Base-by-base conservation (phyloP, 441 rosid species). In the Euphorbia celastroides region DNA sequence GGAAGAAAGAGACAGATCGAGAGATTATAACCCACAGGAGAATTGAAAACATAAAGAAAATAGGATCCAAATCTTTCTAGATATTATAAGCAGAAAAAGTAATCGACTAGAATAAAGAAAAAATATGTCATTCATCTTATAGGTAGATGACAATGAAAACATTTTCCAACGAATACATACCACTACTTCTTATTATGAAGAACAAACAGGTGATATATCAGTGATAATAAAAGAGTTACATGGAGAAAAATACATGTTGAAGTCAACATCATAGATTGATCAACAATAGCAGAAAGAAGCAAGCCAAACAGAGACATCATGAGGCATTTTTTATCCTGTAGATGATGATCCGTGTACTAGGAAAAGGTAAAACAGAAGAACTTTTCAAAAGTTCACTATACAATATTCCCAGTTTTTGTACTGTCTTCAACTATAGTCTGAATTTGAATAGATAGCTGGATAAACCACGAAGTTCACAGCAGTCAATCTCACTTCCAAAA, bases 101-200 rank as follows among this genome's bases (percentile, higher is more conserved):
- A 8, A 7, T 7, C 42, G 55, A 11, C 55, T 28, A 55, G 20
- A 19, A 41, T 52, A 7, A 38, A 36, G 46, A 55, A 60, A 51
- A 36, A 5, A 26, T 7, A 61, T 27, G 17, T 50, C 34, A 34
- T 12, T 54, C 31, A 0, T 57, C 32, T 13, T 16, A 32, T 8
- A 56, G 20, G 23, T 27, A 17, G 34, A 64, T 16, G 16, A 70
- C 25, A 34, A 42, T 63, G 31, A 56, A 69, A 69, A 60, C 41
- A 19, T 36, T 19, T 14, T 30, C 19, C 36, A 20, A 31, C 25
- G n/a, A 56, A 57, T 14, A 31, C 19, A 52, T 20, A 46, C 31
- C 6, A 30, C 28, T 17, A 23, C n/a, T 62, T 32, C 58, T 63
- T 11, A n/a, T n/a, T n/a, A n/a, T 54, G 22, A 42, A 19, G 5